Percentiles rank a stretch among this genome's conserved stretches.
Evolutionary conservation across 1,284 basidiomycete species (phyloP).

Genomic region (Chalciporus sp.): DNA sequence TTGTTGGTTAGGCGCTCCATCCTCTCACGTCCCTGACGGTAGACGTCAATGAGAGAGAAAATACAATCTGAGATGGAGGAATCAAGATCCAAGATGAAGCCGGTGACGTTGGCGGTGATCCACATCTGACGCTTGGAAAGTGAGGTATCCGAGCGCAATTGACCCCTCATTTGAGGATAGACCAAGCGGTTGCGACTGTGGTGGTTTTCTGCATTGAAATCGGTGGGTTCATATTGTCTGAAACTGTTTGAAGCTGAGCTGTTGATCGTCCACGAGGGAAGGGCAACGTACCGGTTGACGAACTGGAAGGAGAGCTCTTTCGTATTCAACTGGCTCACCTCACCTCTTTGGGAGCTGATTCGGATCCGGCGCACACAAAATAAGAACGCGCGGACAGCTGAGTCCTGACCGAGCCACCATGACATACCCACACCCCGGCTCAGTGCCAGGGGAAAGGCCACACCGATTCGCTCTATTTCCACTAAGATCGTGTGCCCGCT

Average conservation of each 20-base stretch:
- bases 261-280: not conserved
- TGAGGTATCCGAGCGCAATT: constrained; percentile 62
- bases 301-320: constrained; percentile 82
- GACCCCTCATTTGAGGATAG: constrained; percentile 81
- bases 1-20: constrained; percentile 63
- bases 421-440: constrained; percentile 54
- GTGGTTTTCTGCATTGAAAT: constrained; percentile 77
- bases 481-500: constrained; percentile 68
- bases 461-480: constrained; percentile 70
- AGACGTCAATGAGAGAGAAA: constrained; percentile 84
- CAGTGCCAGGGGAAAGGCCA: constrained; percentile 79
- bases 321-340: constrained; percentile 78
- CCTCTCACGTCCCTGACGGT: constrained; percentile 78
- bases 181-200: constrained; percentile 73
- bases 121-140: constrained; percentile 58
- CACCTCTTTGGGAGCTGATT: constrained; percentile 74
- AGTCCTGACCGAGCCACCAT: constrained; percentile 40
- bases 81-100: constrained; percentile 86
- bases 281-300: constrained; percentile 60
- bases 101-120: constrained; percentile 77
- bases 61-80: constrained; percentile 80
- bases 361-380: constrained; percentile 76
- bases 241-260: constrained; percentile 54
- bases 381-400: constrained; percentile 75
- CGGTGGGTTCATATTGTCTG: constrained; percentile 64